phyloP scores from a whole-genome alignment of 106 monocot genomes.

The Platanthera zijinensis region DNA sequence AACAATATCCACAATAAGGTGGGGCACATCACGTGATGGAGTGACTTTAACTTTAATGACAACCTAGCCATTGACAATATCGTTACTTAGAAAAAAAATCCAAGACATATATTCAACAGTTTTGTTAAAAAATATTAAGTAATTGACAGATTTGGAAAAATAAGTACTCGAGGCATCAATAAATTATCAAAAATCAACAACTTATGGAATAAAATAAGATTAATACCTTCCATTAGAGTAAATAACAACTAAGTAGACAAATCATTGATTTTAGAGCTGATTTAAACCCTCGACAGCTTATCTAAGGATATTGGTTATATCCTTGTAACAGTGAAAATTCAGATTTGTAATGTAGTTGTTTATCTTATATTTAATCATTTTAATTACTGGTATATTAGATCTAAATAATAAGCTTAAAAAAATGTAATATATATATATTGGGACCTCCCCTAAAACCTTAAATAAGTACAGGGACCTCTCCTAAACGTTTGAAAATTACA shows the following conservation, averaged over 20 bases:
- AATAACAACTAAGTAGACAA: neutral
- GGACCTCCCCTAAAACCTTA: too few species aligned
- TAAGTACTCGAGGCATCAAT: neutral
- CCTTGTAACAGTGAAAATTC: neutral
- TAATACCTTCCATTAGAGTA: neutral
- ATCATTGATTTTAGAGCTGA: neutral
- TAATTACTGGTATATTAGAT: neutral
- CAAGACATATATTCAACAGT: neutral
- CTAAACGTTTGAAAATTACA: too few species aligned
- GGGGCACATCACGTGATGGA: conserved; percentile 37
- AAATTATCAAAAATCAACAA: neutral
- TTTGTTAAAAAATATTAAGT: neutral
- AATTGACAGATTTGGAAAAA: neutral
- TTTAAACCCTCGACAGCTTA: neutral
- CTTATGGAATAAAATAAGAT: neutral
- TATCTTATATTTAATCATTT: neutral
- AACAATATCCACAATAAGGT: conserved; percentile 43
- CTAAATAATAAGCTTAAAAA: neutral
- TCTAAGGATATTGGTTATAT: neutral
- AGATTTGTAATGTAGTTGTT: neutral
- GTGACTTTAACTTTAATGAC: conserved; percentile 53
- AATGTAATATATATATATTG: too few species aligned
- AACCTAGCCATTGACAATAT: conserved; percentile 18
- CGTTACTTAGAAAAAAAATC: neutral
- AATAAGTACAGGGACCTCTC: too few species aligned